A percentile compares a stretch with the other conserved stretches of the same genome.
Conservation (phyloP, 345 rosid species). For the Lumnitzera littorea region DNA sequence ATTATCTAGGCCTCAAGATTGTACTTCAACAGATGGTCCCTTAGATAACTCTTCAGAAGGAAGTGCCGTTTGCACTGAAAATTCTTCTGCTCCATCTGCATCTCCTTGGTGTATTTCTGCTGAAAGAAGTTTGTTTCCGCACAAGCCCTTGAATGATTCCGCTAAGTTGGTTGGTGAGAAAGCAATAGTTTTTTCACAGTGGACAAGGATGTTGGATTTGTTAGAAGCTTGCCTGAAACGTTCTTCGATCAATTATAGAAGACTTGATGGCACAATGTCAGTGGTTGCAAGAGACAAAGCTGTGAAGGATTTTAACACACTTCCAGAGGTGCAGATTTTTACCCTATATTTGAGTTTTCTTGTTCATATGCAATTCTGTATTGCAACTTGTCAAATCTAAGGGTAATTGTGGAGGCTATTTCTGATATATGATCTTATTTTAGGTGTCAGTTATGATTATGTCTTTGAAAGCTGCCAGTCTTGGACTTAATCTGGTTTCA, state of each 20-base stretch:
- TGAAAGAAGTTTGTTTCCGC: constrained; percentile 13
- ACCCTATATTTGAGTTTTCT: too few species aligned
- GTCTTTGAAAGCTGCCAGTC: constrained; percentile 98
- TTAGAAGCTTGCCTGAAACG: constrained; percentile 69
- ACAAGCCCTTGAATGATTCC: constrained; percentile 18
- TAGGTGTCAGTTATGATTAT: constrained; percentile 92
- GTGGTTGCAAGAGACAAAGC: constrained; percentile 92
- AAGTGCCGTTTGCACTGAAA: constrained; percentile 17
- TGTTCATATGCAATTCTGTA: neutral
- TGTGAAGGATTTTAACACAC: constrained; percentile 85
- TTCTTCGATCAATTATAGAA: constrained; percentile 71
- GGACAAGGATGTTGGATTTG: constrained; percentile 94
- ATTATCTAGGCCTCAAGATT: constrained; percentile 36
- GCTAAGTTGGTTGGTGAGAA: constrained; percentile 52
- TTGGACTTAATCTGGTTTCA: constrained; percentile 95
- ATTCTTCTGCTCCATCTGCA: constrained; percentile 13
- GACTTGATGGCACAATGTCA: constrained; percentile 99
- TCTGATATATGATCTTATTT: neutral
- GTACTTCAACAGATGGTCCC: constrained; percentile 10
- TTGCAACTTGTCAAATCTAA: too few species aligned
- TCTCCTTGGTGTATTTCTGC: constrained; percentile 13
- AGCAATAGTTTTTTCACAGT: constrained; percentile 92
- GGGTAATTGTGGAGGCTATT: neutral
- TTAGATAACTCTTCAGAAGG: constrained; percentile 18
- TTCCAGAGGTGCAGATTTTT: constrained; percentile 61